phyloP scores from a whole-genome alignment of 805 yeast species.

The Metschnikowia henanensis region DNA sequence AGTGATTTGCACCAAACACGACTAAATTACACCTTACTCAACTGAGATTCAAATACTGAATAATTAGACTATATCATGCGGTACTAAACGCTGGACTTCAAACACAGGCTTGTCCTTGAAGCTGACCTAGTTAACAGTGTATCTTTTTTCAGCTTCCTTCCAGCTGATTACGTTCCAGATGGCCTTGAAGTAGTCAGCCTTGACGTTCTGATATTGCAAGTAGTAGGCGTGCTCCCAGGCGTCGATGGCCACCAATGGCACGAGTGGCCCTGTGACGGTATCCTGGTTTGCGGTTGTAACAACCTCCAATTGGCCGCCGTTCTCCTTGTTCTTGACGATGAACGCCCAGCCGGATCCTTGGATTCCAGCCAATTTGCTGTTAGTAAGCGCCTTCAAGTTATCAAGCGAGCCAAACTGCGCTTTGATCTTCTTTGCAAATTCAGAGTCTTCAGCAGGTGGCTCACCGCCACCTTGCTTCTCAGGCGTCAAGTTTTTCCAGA shows the following conservation, averaged over 20 bases:
- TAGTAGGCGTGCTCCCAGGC: conserved; percentile 58
- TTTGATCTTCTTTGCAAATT: conserved; percentile 37
- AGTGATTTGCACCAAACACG: background rate
- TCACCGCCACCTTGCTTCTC: conserved; percentile 40
- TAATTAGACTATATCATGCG: conserved; percentile 3
- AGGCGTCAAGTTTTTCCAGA: conserved; percentile 52
- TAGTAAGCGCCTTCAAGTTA: conserved; percentile 40
- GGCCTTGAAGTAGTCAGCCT: conserved; percentile 50
- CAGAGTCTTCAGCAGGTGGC: conserved; percentile 26
- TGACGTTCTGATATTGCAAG: conserved; percentile 52
- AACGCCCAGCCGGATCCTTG: conserved; percentile 59
- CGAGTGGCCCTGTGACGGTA: conserved; percentile 43
- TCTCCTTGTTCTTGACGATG: conserved; percentile 45
- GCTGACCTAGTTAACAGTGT: conserved; percentile 17
- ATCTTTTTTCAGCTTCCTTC: conserved; percentile 51
- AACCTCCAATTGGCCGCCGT: conserved; percentile 43
- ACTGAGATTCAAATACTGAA: background rate
- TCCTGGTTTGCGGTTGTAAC: conserved; percentile 50
- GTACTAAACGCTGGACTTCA: background rate
- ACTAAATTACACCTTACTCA: background rate
- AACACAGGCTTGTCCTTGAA: background rate
- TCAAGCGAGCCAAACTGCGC: conserved; percentile 48
- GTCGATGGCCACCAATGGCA: conserved; percentile 50
- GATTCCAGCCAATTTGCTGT: conserved; percentile 45
- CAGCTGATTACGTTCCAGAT: conserved; percentile 53